Evolutionary conservation across 176 grass and related monocot genomes (phyloP), one percentile per base, ranked within the genome.

Genomic region (Cenchrus purpureus): DNA sequence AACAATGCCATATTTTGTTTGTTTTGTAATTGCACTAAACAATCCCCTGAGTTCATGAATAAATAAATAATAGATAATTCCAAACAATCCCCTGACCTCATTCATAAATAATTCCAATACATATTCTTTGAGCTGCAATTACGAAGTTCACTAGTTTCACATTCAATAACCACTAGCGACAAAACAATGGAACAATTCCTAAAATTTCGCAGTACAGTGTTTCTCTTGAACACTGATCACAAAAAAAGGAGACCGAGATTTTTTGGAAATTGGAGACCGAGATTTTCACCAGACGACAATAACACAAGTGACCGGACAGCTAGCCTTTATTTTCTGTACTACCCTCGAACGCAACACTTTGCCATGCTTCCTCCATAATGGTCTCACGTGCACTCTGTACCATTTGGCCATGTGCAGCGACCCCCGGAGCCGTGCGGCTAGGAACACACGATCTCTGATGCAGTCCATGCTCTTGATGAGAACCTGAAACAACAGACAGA

Each of bases 401-500:
- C 66, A 17, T 77, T 84, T 37, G 71, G 15, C 74, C 91, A 83
- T 90, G 86, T 81, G 91, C 76, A 16, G 73, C 82, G 72, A 57
- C 82, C 65, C 25, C 61, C 77, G 22, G 49, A 79, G 80, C 71
- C 61, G 40, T 65, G 80, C 68, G 77, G 79, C 86, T 91, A 95
- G 81, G 88, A 87, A 69, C 95, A 98, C 74, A 80, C 69, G 53
- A 94, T 83, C 22, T 25, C 22, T 25, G 22, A 25, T 25, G 22
- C 22, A 25, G 22, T 25, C 22, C 22, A 25, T 25, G 22, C 22
- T 93, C 85, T 89, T 94, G 60, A 90, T 87, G 72, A 89, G 58
- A 31, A 93, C 95, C 93, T 98, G 91, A 77, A 83, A 84, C 71
- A 88, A 37, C 54, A 87, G 25, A 84, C 67, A 87, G 12, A 84